Percentiles rank a stretch among this genome's conserved stretches.
Evolutionary conservation across 306 rosid genomes (phyloP).

Genomic region (Vigna hirtella): DNA sequence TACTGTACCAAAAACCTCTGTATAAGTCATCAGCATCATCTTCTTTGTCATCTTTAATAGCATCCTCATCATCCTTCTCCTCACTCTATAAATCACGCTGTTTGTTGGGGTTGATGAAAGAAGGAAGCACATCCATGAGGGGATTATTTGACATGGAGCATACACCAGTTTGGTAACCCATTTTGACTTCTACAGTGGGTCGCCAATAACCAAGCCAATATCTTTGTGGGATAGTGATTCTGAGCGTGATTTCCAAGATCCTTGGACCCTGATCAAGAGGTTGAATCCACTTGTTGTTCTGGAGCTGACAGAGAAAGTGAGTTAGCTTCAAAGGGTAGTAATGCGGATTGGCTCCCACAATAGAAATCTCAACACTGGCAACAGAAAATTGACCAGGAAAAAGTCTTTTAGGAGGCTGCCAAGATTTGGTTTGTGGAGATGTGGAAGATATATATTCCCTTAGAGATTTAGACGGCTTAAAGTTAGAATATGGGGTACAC

Average conservation of each 20-base stretch:
- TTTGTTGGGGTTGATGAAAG: constrained; percentile 76
- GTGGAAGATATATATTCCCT: constrained; percentile 55
- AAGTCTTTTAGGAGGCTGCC: constrained; percentile 69
- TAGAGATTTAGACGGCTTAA: constrained; percentile 60
- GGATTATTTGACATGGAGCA: constrained; percentile 92
- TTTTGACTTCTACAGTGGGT: constrained; percentile 69
- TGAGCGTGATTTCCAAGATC: constrained; percentile 56
- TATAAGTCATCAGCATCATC: constrained; percentile 45
- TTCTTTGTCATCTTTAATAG: constrained; percentile 42
- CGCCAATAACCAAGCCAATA: constrained; percentile 70
- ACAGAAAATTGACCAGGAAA: constrained; percentile 64
- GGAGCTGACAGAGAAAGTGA: constrained; percentile 46
- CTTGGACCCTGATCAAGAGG: constrained; percentile 67
- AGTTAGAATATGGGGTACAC: constrained; percentile 53
- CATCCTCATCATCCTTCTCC: constrained; percentile 47
- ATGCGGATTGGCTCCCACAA: constrained; percentile 38
- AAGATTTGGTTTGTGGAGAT: constrained; percentile 61
- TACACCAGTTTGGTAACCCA: constrained; percentile 64
- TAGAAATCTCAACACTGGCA: constrained; percentile 34
- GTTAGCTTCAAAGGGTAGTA: constrained; percentile 49
- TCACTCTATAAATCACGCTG: constrained; percentile 54
- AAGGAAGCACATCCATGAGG: constrained; percentile 74
- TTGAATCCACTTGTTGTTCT: constrained; percentile 43
- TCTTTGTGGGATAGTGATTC: constrained; percentile 79
- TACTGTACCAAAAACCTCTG: constrained; percentile 64